These are phyloP conservation scores for Lactarius deliciosus DNA, from an alignment of 768 basidiomycete species.

Conservation along the genomic window DNA sequence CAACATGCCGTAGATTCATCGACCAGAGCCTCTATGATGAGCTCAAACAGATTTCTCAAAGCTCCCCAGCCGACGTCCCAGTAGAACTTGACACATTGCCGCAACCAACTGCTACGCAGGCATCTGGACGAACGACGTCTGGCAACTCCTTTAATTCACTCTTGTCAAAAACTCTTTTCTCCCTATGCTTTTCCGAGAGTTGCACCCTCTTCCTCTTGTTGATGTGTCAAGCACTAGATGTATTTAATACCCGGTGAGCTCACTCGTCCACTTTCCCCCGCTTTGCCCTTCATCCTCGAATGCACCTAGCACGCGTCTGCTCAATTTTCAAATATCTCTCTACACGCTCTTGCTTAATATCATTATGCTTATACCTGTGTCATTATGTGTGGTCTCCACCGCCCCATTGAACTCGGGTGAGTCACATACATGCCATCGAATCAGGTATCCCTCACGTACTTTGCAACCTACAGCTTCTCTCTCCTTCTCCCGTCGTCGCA, in stretches of 20 bases:
- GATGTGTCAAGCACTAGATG: constrained; percentile 62
- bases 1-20: constrained; percentile 27
- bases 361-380: constrained; percentile 66
- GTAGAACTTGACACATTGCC: constrained; percentile 27
- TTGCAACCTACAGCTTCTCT: constrained; percentile 1
- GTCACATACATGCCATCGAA: constrained; percentile 10
- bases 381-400: constrained; percentile 57
- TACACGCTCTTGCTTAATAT: constrained; percentile 58
- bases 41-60: constrained; percentile 25
- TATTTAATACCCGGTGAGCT: constrained; percentile 58
- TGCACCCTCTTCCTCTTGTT: constrained; percentile 70
- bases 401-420: constrained; percentile 29
- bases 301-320: constrained; percentile 50
- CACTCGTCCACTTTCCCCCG: neutral
- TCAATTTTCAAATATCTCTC: constrained; percentile 71
- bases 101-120: constrained; percentile 11
- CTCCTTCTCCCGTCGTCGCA: constrained; percentile 13
- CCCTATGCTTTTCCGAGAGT: constrained; percentile 72
- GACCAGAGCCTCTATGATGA: constrained; percentile 26
- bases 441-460: neutral
- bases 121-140: constrained; percentile 16
- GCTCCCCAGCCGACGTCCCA: neutral
- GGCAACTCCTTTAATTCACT: constrained; percentile 47
- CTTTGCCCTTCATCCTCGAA: neutral
- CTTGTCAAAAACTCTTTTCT: constrained; percentile 60